Evolutionary conservation across 2,329 filamentous ascomycete genomes (phyloP).

Genomic region (Elsinoe batatas): DNA sequence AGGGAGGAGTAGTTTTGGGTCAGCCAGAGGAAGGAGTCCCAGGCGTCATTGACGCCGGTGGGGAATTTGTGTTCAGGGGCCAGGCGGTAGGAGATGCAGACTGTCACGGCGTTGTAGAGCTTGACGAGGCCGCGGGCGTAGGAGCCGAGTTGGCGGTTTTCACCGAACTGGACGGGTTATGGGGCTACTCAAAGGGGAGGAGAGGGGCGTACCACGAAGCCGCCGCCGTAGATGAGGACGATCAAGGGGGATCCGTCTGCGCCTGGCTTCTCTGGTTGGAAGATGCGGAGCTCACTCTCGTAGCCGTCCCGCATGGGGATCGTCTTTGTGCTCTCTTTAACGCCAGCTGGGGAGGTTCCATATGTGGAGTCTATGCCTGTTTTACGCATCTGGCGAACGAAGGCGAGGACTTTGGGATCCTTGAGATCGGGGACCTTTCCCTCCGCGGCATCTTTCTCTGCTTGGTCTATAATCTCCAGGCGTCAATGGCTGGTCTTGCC

Average conservation of each 20-base stretch:
- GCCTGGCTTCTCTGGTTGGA: constrained; percentile 22
- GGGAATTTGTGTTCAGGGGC: constrained; percentile 39
- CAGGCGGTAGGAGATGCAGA: constrained; percentile 29
- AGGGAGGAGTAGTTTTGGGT: constrained; percentile 29
- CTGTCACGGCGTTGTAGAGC: constrained; percentile 11
- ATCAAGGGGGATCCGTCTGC: constrained; percentile 21
- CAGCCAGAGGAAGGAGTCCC: constrained; percentile 37
- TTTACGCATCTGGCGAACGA: not conserved
- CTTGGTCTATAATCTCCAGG: not conserved
- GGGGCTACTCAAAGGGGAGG: too few relatives aligned
- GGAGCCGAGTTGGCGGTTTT: constrained; percentile 16
- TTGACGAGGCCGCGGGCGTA: constrained; percentile 14
- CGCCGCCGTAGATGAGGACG: constrained; percentile 22
- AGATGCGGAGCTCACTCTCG: constrained; percentile 27
- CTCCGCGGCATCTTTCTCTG: not conserved
- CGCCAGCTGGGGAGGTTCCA: constrained; percentile 4
- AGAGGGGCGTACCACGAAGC: constrained; percentile 13
- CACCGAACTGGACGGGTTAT: too few relatives aligned
- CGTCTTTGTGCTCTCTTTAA: constrained; percentile 29
- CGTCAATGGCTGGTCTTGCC: not conserved
- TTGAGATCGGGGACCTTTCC: not conserved
- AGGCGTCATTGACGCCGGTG: constrained; percentile 33
- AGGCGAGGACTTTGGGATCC: not conserved
- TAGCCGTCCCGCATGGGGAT: constrained; percentile 28
- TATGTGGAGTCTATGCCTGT: not conserved